Evolutionary conservation across 2,329 filamentous ascomycete genomes (phyloP).

Genomic region (Claviceps sp.): DNA sequence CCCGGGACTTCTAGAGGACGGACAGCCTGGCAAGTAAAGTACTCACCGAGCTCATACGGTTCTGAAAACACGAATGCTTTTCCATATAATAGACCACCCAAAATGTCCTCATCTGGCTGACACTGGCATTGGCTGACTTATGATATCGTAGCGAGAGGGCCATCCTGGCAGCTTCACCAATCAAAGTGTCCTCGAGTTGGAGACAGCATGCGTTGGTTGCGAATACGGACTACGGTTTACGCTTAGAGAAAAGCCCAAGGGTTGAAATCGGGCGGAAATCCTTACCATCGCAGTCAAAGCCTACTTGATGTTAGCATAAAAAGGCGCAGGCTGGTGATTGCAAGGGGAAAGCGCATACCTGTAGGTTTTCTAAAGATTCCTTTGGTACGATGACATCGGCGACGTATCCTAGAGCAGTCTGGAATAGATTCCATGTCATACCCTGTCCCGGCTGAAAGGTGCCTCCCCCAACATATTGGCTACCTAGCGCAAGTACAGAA

Average conservation of each 20-base stretch:
- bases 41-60: slow-evolving; percentile 19
- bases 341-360: neutral
- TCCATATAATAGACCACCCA: slow-evolving; percentile 28
- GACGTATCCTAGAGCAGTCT: slow-evolving; percentile 9
- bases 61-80: slow-evolving; percentile 20
- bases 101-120: slow-evolving; percentile 16
- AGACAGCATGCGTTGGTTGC: slow-evolving; percentile 20
- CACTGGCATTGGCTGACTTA: slow-evolving; percentile 9
- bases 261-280: neutral
- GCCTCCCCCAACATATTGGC: slow-evolving; percentile 16
- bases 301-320: neutral
- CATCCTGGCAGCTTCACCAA: slow-evolving; percentile 22
- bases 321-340: neutral
- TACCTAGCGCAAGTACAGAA: slow-evolving; percentile 18
- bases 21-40: neutral
- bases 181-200: slow-evolving; percentile 18
- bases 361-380: slow-evolving; percentile 2
- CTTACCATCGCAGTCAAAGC: slow-evolving; percentile 6
- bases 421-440: slow-evolving; percentile 11
- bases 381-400: slow-evolving; percentile 7
- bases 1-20: neutral
- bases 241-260: neutral
- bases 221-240: slow-evolving; percentile 19
- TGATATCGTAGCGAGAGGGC: slow-evolving; percentile 18
- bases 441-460: slow-evolving; percentile 9